These are phyloP conservation scores for Isabelozyma pseudorhagii DNA, from an alignment of 805 yeast species.

Conservation along the genomic window DNA sequence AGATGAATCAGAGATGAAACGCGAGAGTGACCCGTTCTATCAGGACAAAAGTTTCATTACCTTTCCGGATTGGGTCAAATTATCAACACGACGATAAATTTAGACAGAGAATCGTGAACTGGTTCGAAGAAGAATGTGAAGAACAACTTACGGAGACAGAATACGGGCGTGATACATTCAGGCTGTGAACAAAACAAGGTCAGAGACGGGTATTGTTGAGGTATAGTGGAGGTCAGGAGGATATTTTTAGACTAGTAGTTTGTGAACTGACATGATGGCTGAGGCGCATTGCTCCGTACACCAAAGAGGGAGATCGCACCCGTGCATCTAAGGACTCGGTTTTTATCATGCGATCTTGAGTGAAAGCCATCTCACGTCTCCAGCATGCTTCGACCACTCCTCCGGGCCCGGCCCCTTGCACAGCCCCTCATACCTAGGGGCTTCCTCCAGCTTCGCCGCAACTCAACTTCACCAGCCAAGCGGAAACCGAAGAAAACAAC, in stretches of 20 bases:
- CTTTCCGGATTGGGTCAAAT: background rate
- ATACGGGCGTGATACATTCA: no score
- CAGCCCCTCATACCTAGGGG: background rate
- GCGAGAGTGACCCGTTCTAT: background rate
- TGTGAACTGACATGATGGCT: no score
- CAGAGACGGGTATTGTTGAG: no score
- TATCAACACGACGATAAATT: background rate
- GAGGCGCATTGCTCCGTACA: no score
- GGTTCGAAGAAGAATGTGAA: no score
- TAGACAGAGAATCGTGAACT: background rate
- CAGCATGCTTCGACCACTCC: background rate
- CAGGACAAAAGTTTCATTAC: background rate
- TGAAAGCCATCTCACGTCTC: no score
- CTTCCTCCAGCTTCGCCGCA: background rate
- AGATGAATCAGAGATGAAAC: background rate
- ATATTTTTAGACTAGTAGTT: no score
- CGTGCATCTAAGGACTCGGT: no score
- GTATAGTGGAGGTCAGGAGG: no score
- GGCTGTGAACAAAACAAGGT: no score
- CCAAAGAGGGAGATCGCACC: no score
- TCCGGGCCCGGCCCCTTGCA: background rate
- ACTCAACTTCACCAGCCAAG: background rate
- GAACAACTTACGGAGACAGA: background rate
- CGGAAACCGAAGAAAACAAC: conserved; percentile 14
- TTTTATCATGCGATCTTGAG: no score